Evolutionary conservation across 805 yeast genomes (phyloP).

Genomic region (Candida maris): DNA sequence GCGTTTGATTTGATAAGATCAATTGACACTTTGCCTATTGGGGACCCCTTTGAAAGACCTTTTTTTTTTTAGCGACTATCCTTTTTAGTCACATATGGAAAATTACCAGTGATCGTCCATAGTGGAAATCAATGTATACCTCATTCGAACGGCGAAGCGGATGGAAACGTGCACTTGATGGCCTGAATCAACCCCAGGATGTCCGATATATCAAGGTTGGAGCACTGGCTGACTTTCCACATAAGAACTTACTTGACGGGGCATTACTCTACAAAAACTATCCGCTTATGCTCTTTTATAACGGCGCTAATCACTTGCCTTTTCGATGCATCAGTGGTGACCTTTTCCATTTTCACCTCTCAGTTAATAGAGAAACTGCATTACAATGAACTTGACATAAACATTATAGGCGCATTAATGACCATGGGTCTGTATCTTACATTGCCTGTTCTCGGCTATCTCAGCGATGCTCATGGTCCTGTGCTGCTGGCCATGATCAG

Average conservation of each 20-base stretch:
- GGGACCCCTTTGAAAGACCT: no score
- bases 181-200: no score
- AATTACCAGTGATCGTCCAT: no score
- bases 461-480: slow-evolving; percentile 86
- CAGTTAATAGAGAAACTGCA: slow-evolving; percentile 57
- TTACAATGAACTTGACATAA: slow-evolving; percentile 61
- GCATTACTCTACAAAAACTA: slow-evolving; percentile 38
- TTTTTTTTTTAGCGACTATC: no score
- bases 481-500: slow-evolving; percentile 63
- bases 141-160: no score
- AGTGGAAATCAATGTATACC: no score
- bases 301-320: slow-evolving; percentile 63
- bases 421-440: slow-evolving; percentile 82
- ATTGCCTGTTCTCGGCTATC: slow-evolving; percentile 75
- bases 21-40: no score
- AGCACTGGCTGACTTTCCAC: slow-evolving; percentile 39
- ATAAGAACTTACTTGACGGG: slow-evolving; percentile 41
- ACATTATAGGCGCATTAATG: slow-evolving; percentile 68
- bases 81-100: no score
- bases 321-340: slow-evolving; percentile 75
- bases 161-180: no score
- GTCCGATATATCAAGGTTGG: slow-evolving; percentile 30
- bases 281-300: slow-evolving; percentile 50
- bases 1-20: no score
- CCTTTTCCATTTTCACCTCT: slow-evolving; percentile 77